Evolutionary conservation across 805 yeast species (phyloP), one percentile per base, ranked within the genome.

Genomic region (Torulaspora microellipsoides): DNA sequence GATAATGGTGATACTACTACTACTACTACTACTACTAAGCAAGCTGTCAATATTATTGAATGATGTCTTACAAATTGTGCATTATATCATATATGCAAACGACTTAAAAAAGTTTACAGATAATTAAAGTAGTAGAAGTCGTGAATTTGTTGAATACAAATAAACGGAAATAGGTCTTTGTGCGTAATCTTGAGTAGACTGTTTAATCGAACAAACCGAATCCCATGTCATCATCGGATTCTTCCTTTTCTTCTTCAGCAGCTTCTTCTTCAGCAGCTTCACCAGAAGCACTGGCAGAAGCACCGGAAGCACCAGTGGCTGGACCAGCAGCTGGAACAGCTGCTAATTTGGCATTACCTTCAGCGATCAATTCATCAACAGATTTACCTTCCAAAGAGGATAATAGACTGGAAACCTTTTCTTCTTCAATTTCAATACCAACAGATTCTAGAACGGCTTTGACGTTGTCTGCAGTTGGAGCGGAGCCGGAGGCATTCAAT

Each of bases 301-400:
- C 79, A 66, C 76, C 78, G 66, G 80, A 75, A 62, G 84, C 72
- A 60, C 93, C 74, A 66, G 88, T 80, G 72, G 93, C 95, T 71
- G 96, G 93, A 76, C 95, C 97, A 72, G 96, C 97, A 66, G 96
- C 65, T 74, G 98, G 97, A 59, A 91, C 95, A 60, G 98, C 82
- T 62, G 98, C 95, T 70, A 93, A 86, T 81, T 93, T 93, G 76
- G 84, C 75, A 75, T 85, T 75, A 80, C 99, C 99, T 77, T 82
- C 93, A 64, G 95, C 85, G 64, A 93, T 81, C 75, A 93, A 82
- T 69, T 87, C 96, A 60, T 75, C 80, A 64, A 87, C 79, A 68
- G 85, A 67, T 83, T 93, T 93, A 74, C 98, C 99, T 72, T 88
- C 93, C 64, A 93, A 78, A 66, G 93, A 85, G 61, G 85, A 62